These are phyloP conservation scores for Amanita muscaria DNA, from an alignment of 768 basidiomycete species.

Conservation along the genomic window DNA sequence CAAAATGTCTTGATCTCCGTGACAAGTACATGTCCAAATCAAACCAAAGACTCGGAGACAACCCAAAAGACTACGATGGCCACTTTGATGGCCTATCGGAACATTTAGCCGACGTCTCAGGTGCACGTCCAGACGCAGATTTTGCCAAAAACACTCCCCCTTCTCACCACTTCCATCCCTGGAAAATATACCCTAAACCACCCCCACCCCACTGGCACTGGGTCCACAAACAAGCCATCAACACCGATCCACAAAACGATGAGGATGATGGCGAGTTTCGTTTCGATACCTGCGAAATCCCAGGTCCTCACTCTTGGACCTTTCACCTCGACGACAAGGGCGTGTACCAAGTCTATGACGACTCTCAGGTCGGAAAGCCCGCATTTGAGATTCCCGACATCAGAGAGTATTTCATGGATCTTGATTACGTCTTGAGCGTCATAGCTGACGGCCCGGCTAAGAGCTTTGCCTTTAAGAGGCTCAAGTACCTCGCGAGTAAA, in stretches of 20 bases:
- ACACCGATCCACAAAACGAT: slow-evolving; percentile 25
- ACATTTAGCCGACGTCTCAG: slow-evolving; percentile 51
- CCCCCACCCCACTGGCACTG: slow-evolving; percentile 97
- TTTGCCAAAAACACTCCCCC: slow-evolving; percentile 19
- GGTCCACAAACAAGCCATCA: slow-evolving; percentile 43
- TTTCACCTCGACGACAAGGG: slow-evolving; percentile 82
- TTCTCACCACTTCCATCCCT: slow-evolving; percentile 34
- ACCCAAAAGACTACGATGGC: slow-evolving; percentile 87
- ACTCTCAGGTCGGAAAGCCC: slow-evolving; percentile 39
- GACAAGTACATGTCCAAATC: slow-evolving; percentile 93
- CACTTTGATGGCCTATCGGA: slow-evolving; percentile 61
- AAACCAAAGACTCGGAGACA: slow-evolving; percentile 87
- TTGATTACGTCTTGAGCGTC: slow-evolving; percentile 84
- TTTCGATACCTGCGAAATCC: slow-evolving; percentile 67
- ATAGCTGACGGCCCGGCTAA: slow-evolving; percentile 95
- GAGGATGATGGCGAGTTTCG: slow-evolving; percentile 45
- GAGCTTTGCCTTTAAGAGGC: slow-evolving; percentile 84
- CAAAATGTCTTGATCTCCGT: slow-evolving; percentile 80
- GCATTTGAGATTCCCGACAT: slow-evolving; percentile 76
- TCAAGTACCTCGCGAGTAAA: slow-evolving; percentile 89
- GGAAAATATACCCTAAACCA: slow-evolving; percentile 88
- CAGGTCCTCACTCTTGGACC: slow-evolving; percentile 51
- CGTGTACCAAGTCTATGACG: slow-evolving; percentile 78
- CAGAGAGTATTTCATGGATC: slow-evolving; percentile 91
- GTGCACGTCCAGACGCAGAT: slow-evolving; percentile 57